Evolutionary conservation across 1,284 basidiomycete genomes (phyloP), one percentile per base, ranked within the genome.

Genomic region (Termitomyces sp.): DNA sequence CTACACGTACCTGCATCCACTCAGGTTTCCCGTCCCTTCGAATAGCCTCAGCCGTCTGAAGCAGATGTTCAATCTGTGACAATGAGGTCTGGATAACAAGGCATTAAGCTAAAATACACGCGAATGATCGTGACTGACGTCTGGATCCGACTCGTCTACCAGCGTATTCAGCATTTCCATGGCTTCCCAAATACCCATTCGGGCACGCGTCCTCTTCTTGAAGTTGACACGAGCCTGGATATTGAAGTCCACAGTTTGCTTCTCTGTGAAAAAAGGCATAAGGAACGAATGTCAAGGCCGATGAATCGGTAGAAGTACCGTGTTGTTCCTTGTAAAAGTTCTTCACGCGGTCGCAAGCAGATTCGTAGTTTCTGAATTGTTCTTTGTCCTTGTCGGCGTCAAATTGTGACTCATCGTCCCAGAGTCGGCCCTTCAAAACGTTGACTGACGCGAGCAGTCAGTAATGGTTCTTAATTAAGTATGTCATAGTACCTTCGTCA

Each of bases 11-110:
- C 74, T 94, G 91, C 88, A 91, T 90, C 88, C 88, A 91, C 55
- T 91, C 88, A 1, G 92, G 91, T 70, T 93, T 93, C 8, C 90
- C 91, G 64, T 95, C 93, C 21, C 83, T 76, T 44, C 93, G 81
- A 62, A 95, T 94, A 2, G 93, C 92, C 68, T 96, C 93, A 34
- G 93, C 93, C 0, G 93, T 95, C 69, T 95, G 93, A 1, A 95
- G 78, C 2, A 95, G 78, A 67, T 96, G 93, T 64, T 94, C 90
- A 50, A 95, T 94, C 72, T 96, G 93, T 24, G 88, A 86, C 26
- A 92, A 74, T 56, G 75, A 78, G 5, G 88, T 90, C 88, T 90
- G 64, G n/a, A 45, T 47, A 65, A 45, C 6, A 26, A 38, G 26
- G 65, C 10, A 41, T 41, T 39, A 58, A 66, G 42, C 64, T 33